Evolutionary conservation across 2,329 filamentous ascomycete species (phyloP), one percentile per base, ranked within the genome.

Genomic region (Scleromitrula shiraiana): DNA sequence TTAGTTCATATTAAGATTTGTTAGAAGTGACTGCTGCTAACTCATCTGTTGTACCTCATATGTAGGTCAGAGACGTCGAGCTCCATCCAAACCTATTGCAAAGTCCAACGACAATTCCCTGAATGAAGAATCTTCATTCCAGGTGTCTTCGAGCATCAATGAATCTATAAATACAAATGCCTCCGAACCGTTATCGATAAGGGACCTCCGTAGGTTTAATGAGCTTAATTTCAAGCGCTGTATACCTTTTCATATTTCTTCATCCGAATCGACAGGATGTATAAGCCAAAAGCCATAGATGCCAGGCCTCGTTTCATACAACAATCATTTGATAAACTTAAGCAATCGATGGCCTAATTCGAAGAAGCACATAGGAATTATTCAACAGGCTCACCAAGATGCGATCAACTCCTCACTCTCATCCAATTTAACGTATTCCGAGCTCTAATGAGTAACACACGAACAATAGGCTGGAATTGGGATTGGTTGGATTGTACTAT

Each of bases 351-450:
- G 29, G 29, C 20, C n/a, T 14, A 24, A 26, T 35, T 36, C n/a
- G 29, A 36, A n/a, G 26, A 30, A 30, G 26, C 26, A n/a, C 26
- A 19, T 15, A 30, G 4, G 19, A 41, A 41, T 15, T 32, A 41
- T 30, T 29, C 2, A 6, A 41, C 22, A 27, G 39, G 26, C 26
- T 41, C 39, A 15, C 26, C 26, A 22, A 24, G 26, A 41, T 22
- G 26, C 10, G 39, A 41, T 22, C 39, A 41, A 41, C 39, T 41
- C 23, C 26, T 41, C 17, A 30, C 39, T 17, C 26, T 41, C 20
- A 24, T 33, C n/a, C 41, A 33, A 35, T 68, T 58, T 55, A 70
- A 70, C 53, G 62, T 61, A 51, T 60, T 70, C 44, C 67, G 68
- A 41, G 68, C 64, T 35, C 35, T 63, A 24, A 58, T 59, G 37